Conservation (phyloP, 495 filamentous ascomycete genomes). For the Penicillium antarcticum region DNA sequence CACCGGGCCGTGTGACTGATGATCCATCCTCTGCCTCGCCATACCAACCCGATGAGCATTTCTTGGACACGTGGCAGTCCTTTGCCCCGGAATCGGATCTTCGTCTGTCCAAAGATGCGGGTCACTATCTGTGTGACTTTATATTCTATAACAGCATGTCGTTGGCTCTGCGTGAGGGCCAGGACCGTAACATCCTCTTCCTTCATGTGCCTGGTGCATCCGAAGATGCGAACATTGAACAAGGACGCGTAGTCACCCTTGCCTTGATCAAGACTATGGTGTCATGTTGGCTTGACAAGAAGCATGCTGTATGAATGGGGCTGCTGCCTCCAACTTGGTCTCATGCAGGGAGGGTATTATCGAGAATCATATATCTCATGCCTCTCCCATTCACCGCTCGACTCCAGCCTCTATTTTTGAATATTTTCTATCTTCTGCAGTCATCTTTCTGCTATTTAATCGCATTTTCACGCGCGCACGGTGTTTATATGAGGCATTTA, state of each 20-base stretch:
- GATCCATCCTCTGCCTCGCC: constrained; percentile 6
- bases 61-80: constrained; percentile 34
- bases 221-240: constrained; percentile 50
- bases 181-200: constrained; percentile 63
- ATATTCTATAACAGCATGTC: constrained; percentile 77
- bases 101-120: constrained; percentile 69
- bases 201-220: constrained; percentile 70
- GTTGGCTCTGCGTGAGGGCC: constrained; percentile 44
- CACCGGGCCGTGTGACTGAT: constrained; percentile 22
- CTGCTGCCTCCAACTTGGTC: neutral
- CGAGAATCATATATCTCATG: neutral
- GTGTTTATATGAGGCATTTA: neutral
- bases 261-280: constrained; percentile 69
- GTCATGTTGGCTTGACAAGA: constrained; percentile 40
- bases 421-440: neutral
- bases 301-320: constrained; percentile 6
- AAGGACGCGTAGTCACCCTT: constrained; percentile 61
- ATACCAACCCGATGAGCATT: constrained; percentile 31
- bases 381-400: neutral
- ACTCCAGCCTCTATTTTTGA: neutral
- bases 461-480: constrained; percentile 5
- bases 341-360: neutral
- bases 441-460: neutral
- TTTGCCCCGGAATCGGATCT: constrained; percentile 48
- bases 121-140: constrained; percentile 82